These are phyloP conservation scores for Eruca vesicaria DNA, from an alignment of 441 rosid species.

Conservation along the genomic window DNA sequence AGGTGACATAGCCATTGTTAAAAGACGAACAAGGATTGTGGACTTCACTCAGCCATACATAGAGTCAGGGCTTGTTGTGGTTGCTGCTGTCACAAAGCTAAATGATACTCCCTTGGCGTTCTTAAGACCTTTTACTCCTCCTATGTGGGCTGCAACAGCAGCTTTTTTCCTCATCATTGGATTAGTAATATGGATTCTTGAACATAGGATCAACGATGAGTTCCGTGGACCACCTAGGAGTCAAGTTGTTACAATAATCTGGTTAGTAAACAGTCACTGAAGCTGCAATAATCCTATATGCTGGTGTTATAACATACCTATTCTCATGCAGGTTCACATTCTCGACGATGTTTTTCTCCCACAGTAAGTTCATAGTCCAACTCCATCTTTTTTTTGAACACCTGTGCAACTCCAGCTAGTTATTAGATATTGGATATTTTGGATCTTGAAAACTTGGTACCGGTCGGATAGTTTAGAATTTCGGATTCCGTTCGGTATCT, in stretches of 20 bases:
- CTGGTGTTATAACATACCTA: neutral
- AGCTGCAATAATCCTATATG: neutral
- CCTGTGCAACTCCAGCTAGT: neutral
- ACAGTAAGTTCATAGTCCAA: constrained; percentile 74
- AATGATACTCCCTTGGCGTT: constrained; percentile 79
- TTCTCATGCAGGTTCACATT: constrained; percentile 82
- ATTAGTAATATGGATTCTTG: constrained; percentile 92
- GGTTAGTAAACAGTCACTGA: constrained; percentile 52
- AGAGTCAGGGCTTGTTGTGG: constrained; percentile 95
- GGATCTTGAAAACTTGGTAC: neutral
- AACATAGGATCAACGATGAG: constrained; percentile 85
- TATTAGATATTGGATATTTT: neutral
- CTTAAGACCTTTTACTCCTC: constrained; percentile 72
- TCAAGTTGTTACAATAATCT: constrained; percentile 71
- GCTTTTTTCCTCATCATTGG: constrained; percentile 78
- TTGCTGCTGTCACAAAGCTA: constrained; percentile 74
- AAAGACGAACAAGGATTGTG: constrained; percentile 67
- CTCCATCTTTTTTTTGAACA: too few relatives aligned
- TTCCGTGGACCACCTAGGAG: constrained; percentile 87
- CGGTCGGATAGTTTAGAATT: neutral
- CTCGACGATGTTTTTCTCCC: constrained; percentile 90
- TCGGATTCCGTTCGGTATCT: too few relatives aligned
- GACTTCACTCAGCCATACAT: constrained; percentile 95
- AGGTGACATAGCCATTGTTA: constrained; percentile 84
- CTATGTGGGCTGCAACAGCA: constrained; percentile 83